Conservation (phyloP, 2,329 filamentous ascomycete genomes). For the Curvularia sp. region DNA sequence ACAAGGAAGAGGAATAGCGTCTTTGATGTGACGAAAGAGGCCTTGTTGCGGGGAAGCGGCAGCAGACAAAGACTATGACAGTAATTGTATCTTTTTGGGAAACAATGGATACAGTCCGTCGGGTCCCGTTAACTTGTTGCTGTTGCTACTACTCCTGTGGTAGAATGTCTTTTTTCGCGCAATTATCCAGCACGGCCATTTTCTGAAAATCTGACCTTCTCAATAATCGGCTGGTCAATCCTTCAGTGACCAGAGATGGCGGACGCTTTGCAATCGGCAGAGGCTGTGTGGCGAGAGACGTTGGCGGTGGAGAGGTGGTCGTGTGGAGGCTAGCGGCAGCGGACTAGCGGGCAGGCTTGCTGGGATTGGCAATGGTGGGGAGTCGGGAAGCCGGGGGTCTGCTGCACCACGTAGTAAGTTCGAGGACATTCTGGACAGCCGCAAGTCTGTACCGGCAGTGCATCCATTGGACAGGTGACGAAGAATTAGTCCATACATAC, state of each 20-base stretch:
- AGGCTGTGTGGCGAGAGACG: not conserved
- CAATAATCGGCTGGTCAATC: too few species aligned
- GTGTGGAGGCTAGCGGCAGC: conserved; percentile 16
- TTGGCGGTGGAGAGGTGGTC: not conserved
- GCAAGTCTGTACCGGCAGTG: conserved; percentile 6
- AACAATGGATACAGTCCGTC: too few species aligned
- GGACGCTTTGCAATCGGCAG: not conserved
- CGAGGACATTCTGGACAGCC: conserved; percentile 29
- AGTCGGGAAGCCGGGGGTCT: conserved; percentile 21
- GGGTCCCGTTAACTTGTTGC: too few species aligned
- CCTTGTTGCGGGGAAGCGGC: not conserved
- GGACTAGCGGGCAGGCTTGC: conserved; percentile 5
- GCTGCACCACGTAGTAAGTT: conserved; percentile 11
- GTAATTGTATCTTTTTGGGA: too few species aligned
- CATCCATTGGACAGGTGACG: not conserved
- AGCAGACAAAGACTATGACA: not conserved
- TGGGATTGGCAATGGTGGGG: conserved; percentile 13
- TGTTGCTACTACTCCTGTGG: too few species aligned
- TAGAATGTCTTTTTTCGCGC: too few species aligned
- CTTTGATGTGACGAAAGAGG: not conserved
- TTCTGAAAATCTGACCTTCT: too few species aligned
- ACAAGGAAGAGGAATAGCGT: not conserved
- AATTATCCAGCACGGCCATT: too few species aligned
- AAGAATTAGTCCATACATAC: too few species aligned
- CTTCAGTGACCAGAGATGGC: too few species aligned